Conservation (phyloP, 2,329 filamentous ascomycete species). For the Trichoderma brevicompactum region DNA sequence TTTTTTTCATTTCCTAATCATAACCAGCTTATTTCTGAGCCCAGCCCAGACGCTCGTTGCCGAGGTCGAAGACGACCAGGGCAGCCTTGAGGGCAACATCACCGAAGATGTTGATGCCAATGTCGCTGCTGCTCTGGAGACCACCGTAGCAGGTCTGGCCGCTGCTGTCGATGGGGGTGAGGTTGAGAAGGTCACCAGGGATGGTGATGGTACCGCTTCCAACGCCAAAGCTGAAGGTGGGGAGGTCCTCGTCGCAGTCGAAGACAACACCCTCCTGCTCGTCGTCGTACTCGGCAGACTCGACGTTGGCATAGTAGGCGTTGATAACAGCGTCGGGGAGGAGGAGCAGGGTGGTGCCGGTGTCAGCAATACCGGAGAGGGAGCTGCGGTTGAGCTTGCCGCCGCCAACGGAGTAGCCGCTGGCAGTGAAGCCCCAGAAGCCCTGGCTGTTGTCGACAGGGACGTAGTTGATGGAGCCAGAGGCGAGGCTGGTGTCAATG, state of each 20-base stretch:
- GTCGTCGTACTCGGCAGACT: constrained; percentile 42
- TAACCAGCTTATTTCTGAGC: constrained; percentile 30
- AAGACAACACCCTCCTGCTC: constrained; percentile 50
- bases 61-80: constrained; percentile 60
- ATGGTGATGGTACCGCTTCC: constrained; percentile 61
- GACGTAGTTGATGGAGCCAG: constrained; percentile 64
- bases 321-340: constrained; percentile 57
- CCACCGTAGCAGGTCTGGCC: constrained; percentile 64
- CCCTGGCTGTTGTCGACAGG: constrained; percentile 64
- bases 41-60: constrained; percentile 56
- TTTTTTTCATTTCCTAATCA: not conserved
- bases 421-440: constrained; percentile 58
- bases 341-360: constrained; percentile 66
- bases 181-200: constrained; percentile 58
- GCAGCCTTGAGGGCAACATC: constrained; percentile 64
- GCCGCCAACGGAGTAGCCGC: constrained; percentile 34
- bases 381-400: constrained; percentile 42
- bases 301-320: constrained; percentile 52
- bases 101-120: constrained; percentile 60
- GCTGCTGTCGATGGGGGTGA: constrained; percentile 46
- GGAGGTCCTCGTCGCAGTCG: constrained; percentile 50
- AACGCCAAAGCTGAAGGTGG: constrained; percentile 58
- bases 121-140: constrained; percentile 59
- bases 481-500: constrained; percentile 67
- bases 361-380: constrained; percentile 57